Evolutionary conservation across 148 eudicot species (phyloP).

Genomic region (Tetragonia tetragonoides): DNA sequence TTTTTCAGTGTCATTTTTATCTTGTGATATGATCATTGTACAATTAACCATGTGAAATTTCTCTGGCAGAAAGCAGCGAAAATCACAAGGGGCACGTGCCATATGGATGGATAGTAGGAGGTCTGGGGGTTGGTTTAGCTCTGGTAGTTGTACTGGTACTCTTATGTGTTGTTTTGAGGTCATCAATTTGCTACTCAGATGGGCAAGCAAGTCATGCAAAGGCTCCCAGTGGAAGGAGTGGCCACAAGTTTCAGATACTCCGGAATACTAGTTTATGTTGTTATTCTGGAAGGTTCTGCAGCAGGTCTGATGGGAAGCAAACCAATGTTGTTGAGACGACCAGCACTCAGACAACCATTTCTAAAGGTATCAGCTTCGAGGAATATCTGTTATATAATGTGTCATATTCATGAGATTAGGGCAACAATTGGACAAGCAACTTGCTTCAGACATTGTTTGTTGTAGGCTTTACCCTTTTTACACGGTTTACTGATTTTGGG

Average conservation of each 20-base stretch:
- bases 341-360: constrained; percentile 59
- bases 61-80: constrained; percentile 38
- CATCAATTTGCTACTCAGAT: constrained; percentile 46
- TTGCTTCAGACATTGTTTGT: neutral
- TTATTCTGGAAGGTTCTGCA: constrained; percentile 69
- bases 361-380: constrained; percentile 54
- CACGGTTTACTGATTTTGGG: neutral
- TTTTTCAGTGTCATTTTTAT: neutral
- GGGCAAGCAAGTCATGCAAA: constrained; percentile 39
- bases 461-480: too few species aligned
- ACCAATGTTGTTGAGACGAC: constrained; percentile 41
- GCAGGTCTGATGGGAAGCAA: constrained; percentile 59
- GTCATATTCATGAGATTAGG: neutral
- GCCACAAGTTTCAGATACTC: constrained; percentile 69
- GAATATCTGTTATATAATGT: neutral
- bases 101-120: constrained; percentile 82
- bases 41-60: neutral
- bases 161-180: constrained; percentile 48
- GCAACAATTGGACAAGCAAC: neutral
- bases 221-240: constrained; percentile 50
- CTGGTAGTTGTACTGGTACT: constrained; percentile 49
- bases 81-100: constrained; percentile 51
- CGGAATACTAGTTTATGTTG: constrained; percentile 75
- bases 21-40: neutral
- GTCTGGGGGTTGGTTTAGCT: constrained; percentile 57